Percentiles rank a stretch among this genome's conserved stretches.
Evolutionary conservation across 768 basidiomycete species (phyloP).

Genomic region (Pleurotus salmoneostramineus): DNA sequence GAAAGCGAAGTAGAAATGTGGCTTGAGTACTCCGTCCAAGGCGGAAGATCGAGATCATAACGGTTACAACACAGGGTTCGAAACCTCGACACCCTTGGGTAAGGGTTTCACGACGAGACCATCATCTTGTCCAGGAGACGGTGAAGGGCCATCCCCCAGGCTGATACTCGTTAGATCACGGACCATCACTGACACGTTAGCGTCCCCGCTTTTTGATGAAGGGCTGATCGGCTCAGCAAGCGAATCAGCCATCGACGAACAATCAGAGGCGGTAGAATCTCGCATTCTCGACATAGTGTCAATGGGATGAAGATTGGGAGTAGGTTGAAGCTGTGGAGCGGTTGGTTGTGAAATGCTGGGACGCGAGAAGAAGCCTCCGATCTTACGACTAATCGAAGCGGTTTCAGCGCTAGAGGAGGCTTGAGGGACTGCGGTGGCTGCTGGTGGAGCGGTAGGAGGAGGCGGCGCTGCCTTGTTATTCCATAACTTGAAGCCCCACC

Average conservation of each 20-base stretch:
- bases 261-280: constrained; percentile 50
- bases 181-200: constrained; percentile 22
- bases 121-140: not conserved
- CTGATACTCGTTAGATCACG: constrained; percentile 14
- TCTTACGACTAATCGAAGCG: constrained; percentile 54
- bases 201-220: constrained; percentile 23
- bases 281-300: constrained; percentile 18
- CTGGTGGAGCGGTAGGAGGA: constrained; percentile 21
- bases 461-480: constrained; percentile 28
- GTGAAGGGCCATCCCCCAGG: constrained; percentile 19
- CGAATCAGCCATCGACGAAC: constrained; percentile 54
- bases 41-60: not conserved
- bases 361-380: constrained; percentile 63
- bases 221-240: constrained; percentile 59
- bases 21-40: not conserved
- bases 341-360: constrained; percentile 47
- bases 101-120: not conserved
- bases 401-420: constrained; percentile 22
- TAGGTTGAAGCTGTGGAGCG: constrained; percentile 14
- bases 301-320: constrained; percentile 20
- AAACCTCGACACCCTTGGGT: not conserved
- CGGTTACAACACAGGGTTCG: not conserved
- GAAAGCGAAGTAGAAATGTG: not conserved
- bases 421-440: constrained; percentile 9
- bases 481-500: constrained; percentile 77